phyloP scores from a whole-genome alignment of 257 asterid species.

The Gardenia jasminoides region DNA sequence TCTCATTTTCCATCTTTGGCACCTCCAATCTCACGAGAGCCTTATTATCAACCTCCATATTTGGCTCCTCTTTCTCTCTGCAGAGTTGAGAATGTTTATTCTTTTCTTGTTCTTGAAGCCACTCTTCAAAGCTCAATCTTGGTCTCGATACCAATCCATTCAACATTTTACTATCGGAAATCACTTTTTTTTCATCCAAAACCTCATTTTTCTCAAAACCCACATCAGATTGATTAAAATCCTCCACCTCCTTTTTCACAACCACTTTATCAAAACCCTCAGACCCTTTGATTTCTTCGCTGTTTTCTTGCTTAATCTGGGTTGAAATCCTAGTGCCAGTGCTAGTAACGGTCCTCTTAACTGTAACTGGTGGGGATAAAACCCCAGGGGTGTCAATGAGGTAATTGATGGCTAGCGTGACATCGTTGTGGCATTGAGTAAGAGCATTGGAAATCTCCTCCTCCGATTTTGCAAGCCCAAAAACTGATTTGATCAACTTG shows the following conservation, averaged over 20 bases:
- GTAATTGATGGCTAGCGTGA: conserved; percentile 22
- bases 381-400: conserved; percentile 24
- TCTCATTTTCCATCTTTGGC: neutral
- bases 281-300: neutral
- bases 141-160: conserved; percentile 8
- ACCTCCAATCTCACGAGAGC: conserved; percentile 5
- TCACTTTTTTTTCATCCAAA: conserved; percentile 4
- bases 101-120: conserved; percentile 25
- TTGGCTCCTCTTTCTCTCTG: conserved; percentile 34
- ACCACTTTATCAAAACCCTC: neutral
- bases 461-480: conserved; percentile 35
- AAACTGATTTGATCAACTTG: conserved; percentile 26
- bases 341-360: conserved; percentile 48
- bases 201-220: conserved; percentile 8
- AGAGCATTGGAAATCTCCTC: conserved; percentile 28
- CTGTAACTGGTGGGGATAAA: conserved; percentile 4
- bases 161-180: conserved; percentile 2
- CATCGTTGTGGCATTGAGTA: conserved; percentile 24
- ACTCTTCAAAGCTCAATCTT: conserved; percentile 22
- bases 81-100: neutral
- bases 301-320: conserved; percentile 22
- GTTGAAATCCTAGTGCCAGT: conserved; percentile 54
- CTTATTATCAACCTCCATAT: neutral
- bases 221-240: conserved; percentile 36
- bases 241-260: conserved; percentile 7